A percentile compares a stretch with the other conserved stretches of the same genome.
phyloP scores from a whole-genome alignment of 176 grass and related monocot genomes.

The Triticum timopheevii region DNA sequence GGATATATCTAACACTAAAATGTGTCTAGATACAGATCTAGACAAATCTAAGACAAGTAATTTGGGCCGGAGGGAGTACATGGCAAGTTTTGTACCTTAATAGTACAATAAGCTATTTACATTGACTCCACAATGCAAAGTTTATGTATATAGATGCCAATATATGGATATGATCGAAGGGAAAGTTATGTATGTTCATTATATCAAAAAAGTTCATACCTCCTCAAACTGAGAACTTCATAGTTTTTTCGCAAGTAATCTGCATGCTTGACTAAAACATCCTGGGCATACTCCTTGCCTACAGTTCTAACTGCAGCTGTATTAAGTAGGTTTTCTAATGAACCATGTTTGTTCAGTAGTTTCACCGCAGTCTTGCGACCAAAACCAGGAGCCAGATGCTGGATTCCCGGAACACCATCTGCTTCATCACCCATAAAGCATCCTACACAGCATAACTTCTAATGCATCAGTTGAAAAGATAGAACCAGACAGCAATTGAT shows the following conservation, averaged over 20 bases:
- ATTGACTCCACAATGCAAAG: not conserved
- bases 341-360: constrained; percentile 85
- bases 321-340: constrained; percentile 80
- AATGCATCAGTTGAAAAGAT: constrained; percentile 4
- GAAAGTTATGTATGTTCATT: not conserved
- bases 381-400: constrained; percentile 74
- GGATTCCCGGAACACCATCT: constrained; percentile 95
- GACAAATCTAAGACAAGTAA: no score
- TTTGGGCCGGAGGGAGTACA: no score
- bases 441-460: constrained; percentile 32
- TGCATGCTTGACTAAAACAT: constrained; percentile 75
- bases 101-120: not conserved
- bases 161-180: not conserved
- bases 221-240: constrained; percentile 78
- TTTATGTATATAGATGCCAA: not conserved
- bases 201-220: constrained; percentile 30
- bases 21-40: no score
- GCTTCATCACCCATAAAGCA: constrained; percentile 93
- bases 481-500: not conserved
- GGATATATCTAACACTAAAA: no score
- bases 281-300: constrained; percentile 88
- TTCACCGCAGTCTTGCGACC: constrained; percentile 89
- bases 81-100: not conserved
- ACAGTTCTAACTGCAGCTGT: constrained; percentile 72
- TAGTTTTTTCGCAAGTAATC: constrained; percentile 91